Conservation (phyloP, 2,329 filamentous ascomycete species). For the Colletotrichum higginsianum region DNA sequence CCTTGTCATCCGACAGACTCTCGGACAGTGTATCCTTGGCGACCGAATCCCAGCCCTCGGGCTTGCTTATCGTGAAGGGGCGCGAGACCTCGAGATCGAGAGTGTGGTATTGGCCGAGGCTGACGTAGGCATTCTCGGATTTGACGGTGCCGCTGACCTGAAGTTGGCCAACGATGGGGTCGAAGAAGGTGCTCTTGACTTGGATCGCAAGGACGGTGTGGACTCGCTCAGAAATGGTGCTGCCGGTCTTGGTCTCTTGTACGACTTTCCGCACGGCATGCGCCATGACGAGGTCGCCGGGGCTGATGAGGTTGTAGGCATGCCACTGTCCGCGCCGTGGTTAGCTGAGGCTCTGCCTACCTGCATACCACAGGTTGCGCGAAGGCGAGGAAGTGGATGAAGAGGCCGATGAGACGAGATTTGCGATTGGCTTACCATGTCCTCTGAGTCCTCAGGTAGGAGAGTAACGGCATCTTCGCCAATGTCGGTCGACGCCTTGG, state of each 20-base stretch:
- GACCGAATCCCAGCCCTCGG: conserved; percentile 86
- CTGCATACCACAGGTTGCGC: background rate
- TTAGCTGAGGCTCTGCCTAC: background rate
- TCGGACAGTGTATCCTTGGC: conserved; percentile 84
- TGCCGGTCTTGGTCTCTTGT: conserved; percentile 62
- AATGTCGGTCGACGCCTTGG: conserved; percentile 55
- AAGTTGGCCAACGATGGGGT: conserved; percentile 68
- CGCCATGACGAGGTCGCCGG: conserved; percentile 67
- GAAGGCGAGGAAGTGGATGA: background rate
- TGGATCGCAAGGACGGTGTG: conserved; percentile 71
- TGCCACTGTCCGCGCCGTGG: conserved; percentile 62
- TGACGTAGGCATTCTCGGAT: conserved; percentile 67
- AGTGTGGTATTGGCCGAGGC: conserved; percentile 71
- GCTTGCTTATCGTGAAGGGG: conserved; percentile 90
- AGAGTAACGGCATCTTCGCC: conserved; percentile 60
- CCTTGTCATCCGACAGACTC: conserved; percentile 82
- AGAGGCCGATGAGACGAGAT: background rate
- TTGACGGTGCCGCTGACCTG: conserved; percentile 70
- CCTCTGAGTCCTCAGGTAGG: conserved; percentile 61
- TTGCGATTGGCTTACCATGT: conserved; percentile 57
- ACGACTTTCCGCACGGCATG: conserved; percentile 71
- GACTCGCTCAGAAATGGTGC: conserved; percentile 65
- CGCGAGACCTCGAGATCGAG: conserved; percentile 89
- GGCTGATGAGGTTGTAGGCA: conserved; percentile 72
- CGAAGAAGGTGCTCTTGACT: conserved; percentile 72